Conservation (phyloP, 2,329 filamentous ascomycete species). For the Periconia digitata region DNA sequence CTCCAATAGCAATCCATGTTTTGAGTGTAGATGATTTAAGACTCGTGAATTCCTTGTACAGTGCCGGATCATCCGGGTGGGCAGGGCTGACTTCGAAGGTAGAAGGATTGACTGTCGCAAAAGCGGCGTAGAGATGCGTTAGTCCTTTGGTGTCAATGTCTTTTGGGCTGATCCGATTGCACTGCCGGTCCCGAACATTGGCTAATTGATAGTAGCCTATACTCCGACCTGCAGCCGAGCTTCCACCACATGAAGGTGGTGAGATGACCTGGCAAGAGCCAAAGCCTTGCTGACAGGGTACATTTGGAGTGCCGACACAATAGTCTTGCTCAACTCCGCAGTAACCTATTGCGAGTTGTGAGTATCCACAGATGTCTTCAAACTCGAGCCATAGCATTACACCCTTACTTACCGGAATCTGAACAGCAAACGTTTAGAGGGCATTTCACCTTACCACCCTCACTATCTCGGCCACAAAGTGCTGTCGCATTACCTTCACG, state of each 20-base stretch:
- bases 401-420: too few relatives aligned
- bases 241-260: constrained; percentile 25
- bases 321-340: background rate
- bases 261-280: constrained; percentile 33
- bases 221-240: constrained; percentile 29
- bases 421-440: too few relatives aligned
- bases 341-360: too few relatives aligned
- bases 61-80: constrained; percentile 12
- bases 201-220: constrained; percentile 43
- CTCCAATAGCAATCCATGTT: constrained; percentile 46
- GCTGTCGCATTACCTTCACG: too few relatives aligned
- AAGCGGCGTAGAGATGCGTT: constrained; percentile 40
- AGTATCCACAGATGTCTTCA: too few relatives aligned
- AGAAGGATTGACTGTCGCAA: constrained; percentile 20
- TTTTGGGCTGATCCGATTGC: constrained; percentile 33
- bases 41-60: constrained; percentile 33
- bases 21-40: constrained; percentile 40
- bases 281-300: constrained; percentile 40
- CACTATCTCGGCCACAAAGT: too few relatives aligned
- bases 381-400: too few relatives aligned
- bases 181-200: constrained; percentile 23
- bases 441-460: too few relatives aligned
- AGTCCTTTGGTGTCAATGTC: constrained; percentile 37
- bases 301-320: background rate
- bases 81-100: constrained; percentile 25